phyloP scores from a whole-genome alignment of 192 early-diverging fungal genomes.

The Allomyces arbusculus region DNA sequence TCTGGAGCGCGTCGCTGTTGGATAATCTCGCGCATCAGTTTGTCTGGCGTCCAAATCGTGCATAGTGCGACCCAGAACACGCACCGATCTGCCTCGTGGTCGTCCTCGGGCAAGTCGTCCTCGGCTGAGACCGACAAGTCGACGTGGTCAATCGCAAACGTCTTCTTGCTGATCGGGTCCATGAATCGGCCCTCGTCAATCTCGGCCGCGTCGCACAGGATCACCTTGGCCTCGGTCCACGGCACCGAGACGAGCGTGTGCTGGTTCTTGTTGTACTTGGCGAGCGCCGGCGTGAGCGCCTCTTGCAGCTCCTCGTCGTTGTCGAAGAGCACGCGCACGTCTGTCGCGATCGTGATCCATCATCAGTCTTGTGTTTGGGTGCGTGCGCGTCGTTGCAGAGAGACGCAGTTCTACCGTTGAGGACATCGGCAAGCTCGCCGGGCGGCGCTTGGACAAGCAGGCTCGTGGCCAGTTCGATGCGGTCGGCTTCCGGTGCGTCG shows the following conservation, averaged over 20 bases:
- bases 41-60: not conserved
- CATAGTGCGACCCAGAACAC: not conserved
- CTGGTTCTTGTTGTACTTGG: constrained; percentile 69
- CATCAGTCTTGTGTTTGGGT: not conserved
- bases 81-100: constrained; percentile 18
- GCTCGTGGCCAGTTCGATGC: not conserved
- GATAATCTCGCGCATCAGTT: constrained; percentile 2
- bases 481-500: not conserved
- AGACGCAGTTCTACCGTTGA: constrained; percentile 46
- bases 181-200: constrained; percentile 43
- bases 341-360: constrained; percentile 19
- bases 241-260: constrained; percentile 52
- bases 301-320: constrained; percentile 53
- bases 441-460: not conserved
- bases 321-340: constrained; percentile 65
- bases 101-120: constrained; percentile 9
- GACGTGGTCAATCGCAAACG: constrained; percentile 66
- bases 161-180: constrained; percentile 47
- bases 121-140: constrained; percentile 22
- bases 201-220: constrained; percentile 54
- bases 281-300: constrained; percentile 43
- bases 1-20: constrained; percentile 34
- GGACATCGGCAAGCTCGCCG: constrained; percentile 78
- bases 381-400: not conserved
- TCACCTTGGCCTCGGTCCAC: constrained; percentile 35